phyloP scores from a whole-genome alignment of 2,329 filamentous ascomycete genomes.

The Claviceps quebecensis region DNA sequence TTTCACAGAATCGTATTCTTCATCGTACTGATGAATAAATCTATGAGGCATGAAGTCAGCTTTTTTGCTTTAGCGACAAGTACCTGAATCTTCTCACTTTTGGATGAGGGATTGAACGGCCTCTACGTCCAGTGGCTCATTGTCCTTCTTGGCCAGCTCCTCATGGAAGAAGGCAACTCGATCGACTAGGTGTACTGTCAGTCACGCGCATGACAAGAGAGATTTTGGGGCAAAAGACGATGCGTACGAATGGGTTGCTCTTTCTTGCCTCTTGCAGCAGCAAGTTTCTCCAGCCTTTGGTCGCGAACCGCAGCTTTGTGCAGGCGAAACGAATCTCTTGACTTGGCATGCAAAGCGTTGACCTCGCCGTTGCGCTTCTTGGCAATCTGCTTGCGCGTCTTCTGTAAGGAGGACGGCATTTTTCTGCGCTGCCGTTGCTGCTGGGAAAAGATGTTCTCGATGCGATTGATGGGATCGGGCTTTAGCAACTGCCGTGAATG shows the following conservation, averaged over 20 bases:
- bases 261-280: slow-evolving; percentile 53
- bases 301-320: slow-evolving; percentile 70
- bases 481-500: too few relatives aligned
- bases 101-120: slow-evolving; percentile 48
- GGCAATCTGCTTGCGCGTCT: slow-evolving; percentile 76
- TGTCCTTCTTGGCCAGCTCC: slow-evolving; percentile 36
- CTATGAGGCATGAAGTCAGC: slow-evolving; percentile 24
- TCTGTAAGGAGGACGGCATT: slow-evolving; percentile 68
- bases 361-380: slow-evolving; percentile 72
- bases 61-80: not conserved
- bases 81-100: slow-evolving; percentile 30
- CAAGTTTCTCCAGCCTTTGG: slow-evolving; percentile 63
- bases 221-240: not conserved
- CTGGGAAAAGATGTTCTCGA: too few relatives aligned
- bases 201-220: not conserved
- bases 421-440: slow-evolving; percentile 11
- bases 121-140: slow-evolving; percentile 34
- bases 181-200: slow-evolving; percentile 17
- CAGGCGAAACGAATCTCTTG: slow-evolving; percentile 69
- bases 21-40: slow-evolving; percentile 54
- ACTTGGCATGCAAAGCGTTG: slow-evolving; percentile 71
- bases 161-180: slow-evolving; percentile 53
- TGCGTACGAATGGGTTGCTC: slow-evolving; percentile 58
- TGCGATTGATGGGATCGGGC: too few relatives aligned
- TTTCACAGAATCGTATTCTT: slow-evolving; percentile 52